These are phyloP conservation scores for Candida odintsovae DNA, from an alignment of 805 yeast genomes.

Conservation along the genomic window DNA sequence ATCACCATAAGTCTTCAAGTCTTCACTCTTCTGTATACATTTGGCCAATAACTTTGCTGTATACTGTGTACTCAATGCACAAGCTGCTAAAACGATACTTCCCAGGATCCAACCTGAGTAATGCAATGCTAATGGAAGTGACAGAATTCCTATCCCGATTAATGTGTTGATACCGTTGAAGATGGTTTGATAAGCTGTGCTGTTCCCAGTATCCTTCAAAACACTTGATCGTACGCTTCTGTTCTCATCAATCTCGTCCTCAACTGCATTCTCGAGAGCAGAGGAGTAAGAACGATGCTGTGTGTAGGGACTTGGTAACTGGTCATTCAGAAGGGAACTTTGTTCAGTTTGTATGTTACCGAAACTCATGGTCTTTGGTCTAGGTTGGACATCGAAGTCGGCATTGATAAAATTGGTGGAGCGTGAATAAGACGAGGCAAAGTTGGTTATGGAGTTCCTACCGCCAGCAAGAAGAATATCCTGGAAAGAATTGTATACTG, in stretches of 20 bases:
- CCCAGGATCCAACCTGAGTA: conserved; percentile 66
- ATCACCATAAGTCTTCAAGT: conserved; percentile 51
- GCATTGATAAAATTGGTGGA: conserved; percentile 22
- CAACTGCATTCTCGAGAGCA: neutral
- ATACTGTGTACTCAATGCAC: conserved; percentile 44
- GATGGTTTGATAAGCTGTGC: conserved; percentile 69
- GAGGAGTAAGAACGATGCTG: neutral
- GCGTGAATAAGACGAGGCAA: conserved; percentile 23
- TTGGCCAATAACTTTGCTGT: conserved; percentile 52
- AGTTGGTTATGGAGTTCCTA: conserved; percentile 20
- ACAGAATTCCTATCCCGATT: conserved; percentile 70
- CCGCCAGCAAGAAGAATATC: conserved; percentile 21
- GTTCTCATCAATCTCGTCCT: conserved; percentile 1
- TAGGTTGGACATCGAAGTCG: conserved; percentile 21
- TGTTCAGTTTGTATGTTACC: conserved; percentile 12
- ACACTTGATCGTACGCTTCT: conserved; percentile 13
- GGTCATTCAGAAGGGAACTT: conserved; percentile 7
- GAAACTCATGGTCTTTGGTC: conserved; percentile 14
- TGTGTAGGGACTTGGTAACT: neutral
- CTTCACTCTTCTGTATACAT: conserved; percentile 35
- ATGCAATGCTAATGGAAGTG: conserved; percentile 64
- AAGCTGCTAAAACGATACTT: conserved; percentile 31
- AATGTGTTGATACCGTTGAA: conserved; percentile 74
- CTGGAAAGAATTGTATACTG: conserved; percentile 22
- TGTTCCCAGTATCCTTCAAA: conserved; percentile 28